These are phyloP conservation scores for Exophiala spinifera DNA, from an alignment of 2,329 filamentous ascomycete genomes.

Conservation along the genomic window DNA sequence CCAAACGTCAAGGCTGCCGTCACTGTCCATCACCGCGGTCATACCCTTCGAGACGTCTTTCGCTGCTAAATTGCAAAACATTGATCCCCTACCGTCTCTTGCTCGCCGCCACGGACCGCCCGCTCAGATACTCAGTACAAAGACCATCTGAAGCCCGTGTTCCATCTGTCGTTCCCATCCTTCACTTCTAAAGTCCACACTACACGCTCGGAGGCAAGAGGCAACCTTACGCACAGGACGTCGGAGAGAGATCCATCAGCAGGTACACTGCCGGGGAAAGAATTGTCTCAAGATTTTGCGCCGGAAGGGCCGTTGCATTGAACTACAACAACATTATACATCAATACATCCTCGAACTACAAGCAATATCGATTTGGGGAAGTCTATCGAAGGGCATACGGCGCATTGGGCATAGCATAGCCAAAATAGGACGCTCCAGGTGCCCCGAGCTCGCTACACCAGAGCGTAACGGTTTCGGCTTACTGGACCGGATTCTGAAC, in stretches of 20 bases:
- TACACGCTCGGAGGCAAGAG: conserved; percentile 13
- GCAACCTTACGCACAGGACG: conserved; percentile 6
- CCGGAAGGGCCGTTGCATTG: neutral
- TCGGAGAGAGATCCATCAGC: neutral
- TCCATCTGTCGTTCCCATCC: conserved; percentile 16
- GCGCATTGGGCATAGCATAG: neutral
- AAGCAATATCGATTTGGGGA: neutral
- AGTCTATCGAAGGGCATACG: neutral
- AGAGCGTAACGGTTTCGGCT: neutral
- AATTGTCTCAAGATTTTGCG: neutral
- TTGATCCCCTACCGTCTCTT: conserved; percentile 2
- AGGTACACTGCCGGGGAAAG: neutral
- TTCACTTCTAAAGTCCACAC: conserved; percentile 10
- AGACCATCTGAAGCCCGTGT: conserved; percentile 19
- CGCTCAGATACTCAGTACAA: conserved; percentile 25
- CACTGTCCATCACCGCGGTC: conserved; percentile 19
- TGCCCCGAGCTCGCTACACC: neutral
- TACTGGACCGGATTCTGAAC: neutral
- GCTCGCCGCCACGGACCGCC: conserved; percentile 18
- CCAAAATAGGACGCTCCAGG: neutral
- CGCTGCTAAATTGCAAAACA: conserved; percentile 20
- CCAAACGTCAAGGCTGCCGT: conserved; percentile 12
- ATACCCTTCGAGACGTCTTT: conserved; percentile 15
- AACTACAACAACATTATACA: neutral
- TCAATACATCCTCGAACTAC: neutral